Conservation (phyloP, 352 stramenopile species). For the Phytophthora pini region DNA sequence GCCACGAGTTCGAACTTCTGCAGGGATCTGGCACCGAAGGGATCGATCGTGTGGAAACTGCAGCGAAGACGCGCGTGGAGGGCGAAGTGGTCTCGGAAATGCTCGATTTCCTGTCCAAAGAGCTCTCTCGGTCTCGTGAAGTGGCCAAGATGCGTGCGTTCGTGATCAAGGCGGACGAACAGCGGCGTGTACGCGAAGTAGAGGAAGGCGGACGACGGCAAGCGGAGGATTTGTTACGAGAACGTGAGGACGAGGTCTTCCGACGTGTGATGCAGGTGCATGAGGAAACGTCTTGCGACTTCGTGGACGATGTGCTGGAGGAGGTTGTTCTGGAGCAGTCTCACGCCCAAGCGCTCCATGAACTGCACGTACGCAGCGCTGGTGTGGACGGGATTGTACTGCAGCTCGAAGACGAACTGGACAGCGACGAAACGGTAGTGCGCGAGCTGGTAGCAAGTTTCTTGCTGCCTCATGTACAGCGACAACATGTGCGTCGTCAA, state of each 20-base stretch:
- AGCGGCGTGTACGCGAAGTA: slow-evolving; percentile 78
- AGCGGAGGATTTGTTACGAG: slow-evolving; percentile 84
- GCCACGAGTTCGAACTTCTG: slow-evolving; percentile 23
- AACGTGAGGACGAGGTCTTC: slow-evolving; percentile 87
- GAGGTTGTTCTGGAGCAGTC: slow-evolving; percentile 63
- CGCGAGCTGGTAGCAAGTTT: slow-evolving; percentile 85
- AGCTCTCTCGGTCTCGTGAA: slow-evolving; percentile 82
- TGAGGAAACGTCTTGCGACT: slow-evolving; percentile 76
- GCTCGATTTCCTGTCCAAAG: slow-evolving; percentile 91
- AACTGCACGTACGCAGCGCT: slow-evolving; percentile 60
- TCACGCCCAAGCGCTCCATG: slow-evolving; percentile 47
- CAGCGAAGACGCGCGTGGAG: slow-evolving; percentile 75
- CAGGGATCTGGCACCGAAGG: slow-evolving; percentile 39
- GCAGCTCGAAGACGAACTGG: slow-evolving; percentile 51
- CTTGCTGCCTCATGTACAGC: slow-evolving; percentile 79
- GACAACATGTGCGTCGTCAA: slow-evolving; percentile 64
- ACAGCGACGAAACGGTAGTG: slow-evolving; percentile 69
- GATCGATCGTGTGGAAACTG: slow-evolving; percentile 47
- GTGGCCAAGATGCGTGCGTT: slow-evolving; percentile 81
- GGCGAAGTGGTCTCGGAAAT: slow-evolving; percentile 90
- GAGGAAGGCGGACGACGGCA: slow-evolving; percentile 89
- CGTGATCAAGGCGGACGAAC: slow-evolving; percentile 70
- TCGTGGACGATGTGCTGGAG: slow-evolving; percentile 71
- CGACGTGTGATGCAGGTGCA: slow-evolving; percentile 79
- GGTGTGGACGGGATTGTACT: slow-evolving; percentile 58